phyloP scores from a whole-genome alignment of 2,329 filamentous ascomycete genomes.

The Mariannaea elegans region DNA sequence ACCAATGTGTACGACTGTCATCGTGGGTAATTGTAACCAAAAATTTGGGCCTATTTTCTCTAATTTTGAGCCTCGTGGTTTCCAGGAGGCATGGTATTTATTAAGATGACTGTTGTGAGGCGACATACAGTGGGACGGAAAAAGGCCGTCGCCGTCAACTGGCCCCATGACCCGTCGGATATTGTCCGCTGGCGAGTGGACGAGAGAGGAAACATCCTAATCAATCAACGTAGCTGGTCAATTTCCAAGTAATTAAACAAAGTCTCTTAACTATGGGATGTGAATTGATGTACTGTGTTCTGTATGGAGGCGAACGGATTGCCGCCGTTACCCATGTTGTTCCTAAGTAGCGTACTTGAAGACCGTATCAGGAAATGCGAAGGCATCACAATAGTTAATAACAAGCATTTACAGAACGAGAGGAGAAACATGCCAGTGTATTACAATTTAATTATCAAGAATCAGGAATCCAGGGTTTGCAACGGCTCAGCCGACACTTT shows the following conservation, averaged over 20 bases:
- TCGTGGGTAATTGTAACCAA: conserved; percentile 16
- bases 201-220: not conserved
- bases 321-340: too few species aligned
- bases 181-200: not conserved
- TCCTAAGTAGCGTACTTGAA: too few species aligned
- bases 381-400: not conserved
- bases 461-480: not conserved
- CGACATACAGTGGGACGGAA: not conserved
- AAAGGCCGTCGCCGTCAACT: conserved; percentile 2
- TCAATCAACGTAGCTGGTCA: not conserved
- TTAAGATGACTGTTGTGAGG: not conserved
- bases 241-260: too few species aligned
- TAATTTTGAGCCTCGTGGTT: not conserved
- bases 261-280: too few species aligned
- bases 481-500: conserved; percentile 49
- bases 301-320: not conserved
- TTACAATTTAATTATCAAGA: conserved; percentile 21
- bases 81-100: conserved; percentile 4
- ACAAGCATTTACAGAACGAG: too few species aligned
- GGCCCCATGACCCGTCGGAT: not conserved
- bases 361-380: too few species aligned
- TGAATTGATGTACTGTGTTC: too few species aligned
- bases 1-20: conserved; percentile 50
- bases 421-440: not conserved
- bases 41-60: not conserved